Evolutionary conservation across 1,139 yeast genomes (phyloP).

Genomic region (Suhomyces bribrorum): DNA sequence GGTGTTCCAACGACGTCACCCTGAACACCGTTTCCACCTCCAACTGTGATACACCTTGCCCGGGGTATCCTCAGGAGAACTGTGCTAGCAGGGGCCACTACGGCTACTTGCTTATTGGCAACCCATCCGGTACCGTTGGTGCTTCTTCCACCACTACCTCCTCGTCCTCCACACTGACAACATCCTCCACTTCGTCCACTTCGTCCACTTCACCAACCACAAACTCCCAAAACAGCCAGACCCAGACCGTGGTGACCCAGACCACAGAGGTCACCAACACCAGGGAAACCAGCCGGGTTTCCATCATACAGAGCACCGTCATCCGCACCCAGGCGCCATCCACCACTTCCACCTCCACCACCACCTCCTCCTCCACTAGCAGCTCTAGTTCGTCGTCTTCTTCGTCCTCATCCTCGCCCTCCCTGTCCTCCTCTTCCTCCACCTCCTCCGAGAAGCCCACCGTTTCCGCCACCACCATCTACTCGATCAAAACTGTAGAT

Average conservation of each 20-base stretch:
- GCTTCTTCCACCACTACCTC: constrained; percentile 14
- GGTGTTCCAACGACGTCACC: constrained; percentile 62
- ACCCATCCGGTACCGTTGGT: constrained; percentile 15
- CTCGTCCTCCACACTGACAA: constrained; percentile 9
- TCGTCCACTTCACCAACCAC: background rate
- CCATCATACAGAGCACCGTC: constrained; percentile 8
- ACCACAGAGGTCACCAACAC: constrained; percentile 12
- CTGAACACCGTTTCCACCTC: constrained; percentile 29
- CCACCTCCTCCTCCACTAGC: constrained; percentile 18
- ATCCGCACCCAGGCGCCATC: constrained; percentile 6
- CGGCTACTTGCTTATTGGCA: constrained; percentile 37
- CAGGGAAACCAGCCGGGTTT: constrained; percentile 4
- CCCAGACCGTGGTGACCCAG: constrained; percentile 4
- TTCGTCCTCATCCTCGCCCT: constrained; percentile 4
- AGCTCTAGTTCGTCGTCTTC: constrained; percentile 20
- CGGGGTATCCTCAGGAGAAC: constrained; percentile 41
- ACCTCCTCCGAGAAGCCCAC: constrained; percentile 19
- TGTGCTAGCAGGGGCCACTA: constrained; percentile 37
- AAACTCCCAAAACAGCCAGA: background rate
- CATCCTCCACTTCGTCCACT: constrained; percentile 3
- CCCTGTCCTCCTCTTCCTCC: constrained; percentile 23
- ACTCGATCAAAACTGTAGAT: constrained; percentile 29
- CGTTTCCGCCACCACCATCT: constrained; percentile 20
- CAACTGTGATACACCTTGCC: constrained; percentile 53
- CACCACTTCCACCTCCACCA: constrained; percentile 18